Conservation (phyloP, 2,329 filamentous ascomycete genomes). For the Talaromyces islandicus region DNA sequence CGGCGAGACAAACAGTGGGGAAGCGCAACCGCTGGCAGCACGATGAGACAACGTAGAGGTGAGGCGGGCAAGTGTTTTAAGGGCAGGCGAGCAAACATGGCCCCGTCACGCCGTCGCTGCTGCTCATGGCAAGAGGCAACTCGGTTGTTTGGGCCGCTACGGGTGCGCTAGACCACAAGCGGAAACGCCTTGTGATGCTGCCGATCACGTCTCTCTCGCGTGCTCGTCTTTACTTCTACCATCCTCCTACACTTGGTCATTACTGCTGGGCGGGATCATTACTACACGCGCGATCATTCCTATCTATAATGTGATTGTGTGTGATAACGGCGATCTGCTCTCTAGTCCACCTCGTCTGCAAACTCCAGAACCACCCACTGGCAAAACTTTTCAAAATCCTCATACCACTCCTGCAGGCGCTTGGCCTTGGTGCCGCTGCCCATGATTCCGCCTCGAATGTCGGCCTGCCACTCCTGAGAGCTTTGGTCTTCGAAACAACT, state of each 20-base stretch:
- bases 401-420: conserved; percentile 69
- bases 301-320: background rate
- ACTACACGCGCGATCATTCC: background rate
- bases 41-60: background rate
- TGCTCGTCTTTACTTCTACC: background rate
- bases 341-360: conserved; percentile 41
- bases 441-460: conserved; percentile 66
- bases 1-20: background rate
- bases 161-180: background rate
- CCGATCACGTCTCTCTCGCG: background rate
- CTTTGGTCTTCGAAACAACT: conserved; percentile 78
- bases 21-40: background rate
- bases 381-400: conserved; percentile 84
- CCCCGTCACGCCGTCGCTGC: background rate
- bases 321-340: background rate
- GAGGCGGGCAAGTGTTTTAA: background rate
- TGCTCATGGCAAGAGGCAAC: background rate
- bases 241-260: background rate
- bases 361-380: conserved; percentile 82
- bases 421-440: conserved; percentile 66
- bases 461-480: conserved; percentile 63
- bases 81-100: background rate
- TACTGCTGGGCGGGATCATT: background rate
- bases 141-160: background rate
- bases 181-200: conserved; percentile 7